Percentiles rank a stretch among this genome's conserved stretches.
phyloP scores from a whole-genome alignment of 2,329 filamentous ascomycete species.

The Colletotrichum tabaci region DNA sequence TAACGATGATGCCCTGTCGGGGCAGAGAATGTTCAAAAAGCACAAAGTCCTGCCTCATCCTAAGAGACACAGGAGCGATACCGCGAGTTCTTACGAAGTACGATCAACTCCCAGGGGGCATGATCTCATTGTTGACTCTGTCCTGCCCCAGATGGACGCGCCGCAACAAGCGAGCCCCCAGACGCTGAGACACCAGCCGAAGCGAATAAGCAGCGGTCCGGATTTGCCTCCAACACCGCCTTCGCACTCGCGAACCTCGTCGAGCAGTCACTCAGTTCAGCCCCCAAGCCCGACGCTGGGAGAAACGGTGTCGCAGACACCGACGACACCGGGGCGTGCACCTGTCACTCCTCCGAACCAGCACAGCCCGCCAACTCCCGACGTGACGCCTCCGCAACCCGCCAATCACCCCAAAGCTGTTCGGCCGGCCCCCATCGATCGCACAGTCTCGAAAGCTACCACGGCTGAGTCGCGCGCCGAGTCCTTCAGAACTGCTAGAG shows the following conservation, averaged over 20 bases:
- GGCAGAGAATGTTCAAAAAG: conserved; percentile 60
- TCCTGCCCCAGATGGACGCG: conserved; percentile 43
- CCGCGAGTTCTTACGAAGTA: conserved; percentile 30
- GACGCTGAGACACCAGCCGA: conserved; percentile 59
- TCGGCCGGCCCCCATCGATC: conserved; percentile 64
- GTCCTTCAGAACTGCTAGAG: conserved; percentile 80
- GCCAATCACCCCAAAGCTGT: conserved; percentile 59
- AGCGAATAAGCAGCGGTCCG: conserved; percentile 60
- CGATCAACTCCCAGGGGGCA: conserved; percentile 43
- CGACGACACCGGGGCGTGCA: conserved; percentile 53
- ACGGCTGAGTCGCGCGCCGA: conserved; percentile 75
- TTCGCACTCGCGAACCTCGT: conserved; percentile 71
- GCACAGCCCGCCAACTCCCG: conserved; percentile 80
- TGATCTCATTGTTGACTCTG: conserved; percentile 42
- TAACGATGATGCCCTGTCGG: conserved; percentile 47
- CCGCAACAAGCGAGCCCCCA: conserved; percentile 57
- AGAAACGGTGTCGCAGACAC: conserved; percentile 56
- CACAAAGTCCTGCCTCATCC: conserved; percentile 61
- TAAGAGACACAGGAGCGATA: conserved; percentile 42
- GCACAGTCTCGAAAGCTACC: conserved; percentile 66
- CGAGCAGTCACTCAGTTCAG: conserved; percentile 62
- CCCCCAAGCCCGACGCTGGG: conserved; percentile 59
- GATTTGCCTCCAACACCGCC: conserved; percentile 75
- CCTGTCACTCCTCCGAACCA: conserved; percentile 76
- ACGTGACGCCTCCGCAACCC: conserved; percentile 78